Evolutionary conservation across 192 early-diverging fungal genomes (phyloP).

Genomic region (Umbelopsis sp.): DNA sequence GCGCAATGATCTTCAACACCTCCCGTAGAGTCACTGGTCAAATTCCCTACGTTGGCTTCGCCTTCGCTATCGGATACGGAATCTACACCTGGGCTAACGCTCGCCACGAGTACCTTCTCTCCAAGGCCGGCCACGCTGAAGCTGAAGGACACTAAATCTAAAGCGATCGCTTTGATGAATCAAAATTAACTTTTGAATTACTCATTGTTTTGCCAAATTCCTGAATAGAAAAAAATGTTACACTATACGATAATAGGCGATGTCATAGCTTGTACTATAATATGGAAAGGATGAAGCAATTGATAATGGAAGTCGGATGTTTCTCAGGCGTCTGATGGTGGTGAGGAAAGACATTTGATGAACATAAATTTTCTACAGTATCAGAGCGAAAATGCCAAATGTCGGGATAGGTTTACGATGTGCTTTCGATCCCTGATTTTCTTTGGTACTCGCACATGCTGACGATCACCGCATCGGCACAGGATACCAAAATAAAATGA

Average conservation of each 20-base stretch:
- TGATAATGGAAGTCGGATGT: too few relatives aligned
- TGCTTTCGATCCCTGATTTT: not conserved
- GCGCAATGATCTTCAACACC: conserved; percentile 64
- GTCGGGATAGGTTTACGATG: too few relatives aligned
- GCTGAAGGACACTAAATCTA: conserved; percentile 33
- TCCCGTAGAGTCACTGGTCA: conserved; percentile 56
- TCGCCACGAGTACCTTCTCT: conserved; percentile 41
- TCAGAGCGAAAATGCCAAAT: too few relatives aligned
- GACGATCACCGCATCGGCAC: conserved; percentile 4
- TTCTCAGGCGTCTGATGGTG: too few relatives aligned
- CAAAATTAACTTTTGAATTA: not conserved
- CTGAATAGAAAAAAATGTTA: not conserved
- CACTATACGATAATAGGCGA: too few relatives aligned
- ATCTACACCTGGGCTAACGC: conserved; percentile 48
- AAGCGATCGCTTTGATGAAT: not conserved
- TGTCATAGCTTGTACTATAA: too few relatives aligned
- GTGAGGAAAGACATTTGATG: too few relatives aligned
- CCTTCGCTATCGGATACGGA: conserved; percentile 47
- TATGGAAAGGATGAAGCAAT: too few relatives aligned
- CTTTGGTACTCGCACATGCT: not conserved
- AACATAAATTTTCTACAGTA: too few relatives aligned
- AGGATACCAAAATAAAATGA: not conserved
- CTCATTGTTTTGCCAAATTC: conserved; percentile 1
- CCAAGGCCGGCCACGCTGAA: conserved; percentile 46
- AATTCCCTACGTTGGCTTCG: conserved; percentile 56